A percentile compares a stretch with the other conserved stretches of the same genome.
Conservation (phyloP, 73 alveolate genomes). For the Tetrahymena thermophila region DNA sequence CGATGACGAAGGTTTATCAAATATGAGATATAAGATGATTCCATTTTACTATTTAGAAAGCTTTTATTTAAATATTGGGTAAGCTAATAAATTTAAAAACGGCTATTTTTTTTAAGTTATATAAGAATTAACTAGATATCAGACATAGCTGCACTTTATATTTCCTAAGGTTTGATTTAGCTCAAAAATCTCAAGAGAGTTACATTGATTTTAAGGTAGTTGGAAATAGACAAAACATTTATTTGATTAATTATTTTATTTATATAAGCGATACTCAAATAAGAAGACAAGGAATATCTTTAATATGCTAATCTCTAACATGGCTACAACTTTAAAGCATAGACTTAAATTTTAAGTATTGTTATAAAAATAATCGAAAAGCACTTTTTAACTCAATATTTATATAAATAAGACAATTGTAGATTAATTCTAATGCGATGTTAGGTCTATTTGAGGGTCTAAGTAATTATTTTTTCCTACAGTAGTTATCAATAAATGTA, state of each 20-base stretch:
- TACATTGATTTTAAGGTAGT: neutral
- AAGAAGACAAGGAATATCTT: neutral
- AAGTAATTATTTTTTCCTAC: neutral
- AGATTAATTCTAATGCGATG: neutral
- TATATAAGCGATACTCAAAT: neutral
- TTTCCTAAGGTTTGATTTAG: neutral
- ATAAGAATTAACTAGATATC: neutral
- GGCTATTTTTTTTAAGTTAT: too few relatives aligned
- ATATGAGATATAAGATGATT: neutral
- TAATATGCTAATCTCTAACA: neutral
- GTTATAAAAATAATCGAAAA: too few relatives aligned
- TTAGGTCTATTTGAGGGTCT: neutral
- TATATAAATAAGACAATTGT: neutral
- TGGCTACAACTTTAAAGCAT: neutral
- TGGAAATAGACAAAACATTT: too few relatives aligned
- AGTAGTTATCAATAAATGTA: neutral
- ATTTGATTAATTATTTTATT: too few relatives aligned
- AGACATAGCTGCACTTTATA: neutral
- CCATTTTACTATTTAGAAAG: neutral
- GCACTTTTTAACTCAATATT: too few relatives aligned
- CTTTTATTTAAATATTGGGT: neutral
- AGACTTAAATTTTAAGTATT: neutral
- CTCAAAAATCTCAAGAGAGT: neutral
- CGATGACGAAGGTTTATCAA: neutral
- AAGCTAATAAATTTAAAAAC: too few relatives aligned